Evolutionary conservation across 805 yeast species (phyloP).

Genomic region (Cyberlindnera xishuangbannaensis): DNA sequence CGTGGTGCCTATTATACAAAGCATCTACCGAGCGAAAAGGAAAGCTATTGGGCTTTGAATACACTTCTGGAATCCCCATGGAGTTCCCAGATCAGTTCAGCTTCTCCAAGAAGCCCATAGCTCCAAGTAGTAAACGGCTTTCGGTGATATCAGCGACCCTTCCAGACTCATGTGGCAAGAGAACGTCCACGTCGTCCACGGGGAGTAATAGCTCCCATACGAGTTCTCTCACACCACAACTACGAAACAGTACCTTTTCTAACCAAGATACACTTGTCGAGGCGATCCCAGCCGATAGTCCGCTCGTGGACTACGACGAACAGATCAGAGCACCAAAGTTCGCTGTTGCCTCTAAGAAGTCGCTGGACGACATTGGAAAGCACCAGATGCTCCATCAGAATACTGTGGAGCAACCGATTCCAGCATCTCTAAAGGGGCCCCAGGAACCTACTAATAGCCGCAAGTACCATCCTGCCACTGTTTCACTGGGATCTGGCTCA

Average conservation of each 20-base stretch:
- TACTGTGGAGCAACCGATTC: background rate
- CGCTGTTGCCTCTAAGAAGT: constrained; percentile 10
- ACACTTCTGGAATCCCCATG: no score
- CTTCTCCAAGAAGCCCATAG: constrained; percentile 25
- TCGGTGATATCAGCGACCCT: constrained; percentile 22
- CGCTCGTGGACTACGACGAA: constrained; percentile 23
- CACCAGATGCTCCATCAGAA: background rate
- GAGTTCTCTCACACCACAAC: no score
- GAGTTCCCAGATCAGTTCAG: no score
- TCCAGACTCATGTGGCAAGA: constrained; percentile 10
- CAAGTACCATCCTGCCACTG: constrained; percentile 21
- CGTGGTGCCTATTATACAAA: no score
- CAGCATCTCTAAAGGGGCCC: background rate
- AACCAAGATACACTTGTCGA: constrained; percentile 6
- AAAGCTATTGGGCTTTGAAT: no score
- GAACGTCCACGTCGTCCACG: constrained; percentile 8
- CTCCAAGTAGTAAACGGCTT: constrained; percentile 11
- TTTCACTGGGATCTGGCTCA: constrained; percentile 11
- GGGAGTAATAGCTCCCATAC: constrained; percentile 4
- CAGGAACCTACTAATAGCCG: background rate
- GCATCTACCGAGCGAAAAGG: no score
- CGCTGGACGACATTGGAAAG: constrained; percentile 11
- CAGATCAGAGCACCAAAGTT: constrained; percentile 27
- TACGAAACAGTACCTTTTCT: constrained; percentile 4
- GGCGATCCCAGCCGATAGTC: constrained; percentile 21